Evolutionary conservation across 768 basidiomycete species (phyloP), one percentile per base, ranked within the genome.

Genomic region (Auricularia sp.): DNA sequence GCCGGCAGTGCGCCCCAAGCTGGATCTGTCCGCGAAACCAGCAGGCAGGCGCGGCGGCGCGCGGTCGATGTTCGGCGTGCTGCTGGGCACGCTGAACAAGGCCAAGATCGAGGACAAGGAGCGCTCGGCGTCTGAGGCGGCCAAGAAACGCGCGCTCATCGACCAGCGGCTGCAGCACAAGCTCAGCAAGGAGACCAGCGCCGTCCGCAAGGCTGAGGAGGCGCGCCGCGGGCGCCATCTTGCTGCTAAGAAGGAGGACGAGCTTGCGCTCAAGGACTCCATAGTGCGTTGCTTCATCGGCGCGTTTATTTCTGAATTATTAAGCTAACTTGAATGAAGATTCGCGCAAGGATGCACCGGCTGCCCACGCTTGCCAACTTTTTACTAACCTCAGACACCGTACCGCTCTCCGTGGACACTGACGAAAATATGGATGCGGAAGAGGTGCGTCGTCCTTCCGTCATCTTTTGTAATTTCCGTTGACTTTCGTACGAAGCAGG

Each of bases 101-200:
- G 91, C 91, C 68, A 91, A 91, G 78, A 86, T 83, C 68, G 90
- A 93, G 78, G 90, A 91, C 74, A 87, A 88, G 72, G 85, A 89
- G 79, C 80, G 90, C 66, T 90, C 81, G 72, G 86, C 87, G n/a
- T 91, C 89, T 74, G 90, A 93, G 70, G 89, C 90, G 70, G 90
- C 90, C 1, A 91, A 88, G 79, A 91, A 91, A 76, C 80, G 90
- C 68, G 88, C 90, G 68, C 71, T 88, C 72, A 88, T 88, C 72
- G 90, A 93, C 73, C 86, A 90, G 74, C 86, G 89, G 78, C 81
- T 93, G 78, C 90, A 91, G 80, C 81, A 80, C 78, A 92, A 90
- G 77, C 82, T 93, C 67, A 82, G 84, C 73, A 88, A 86, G 81
- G 91, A 93, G 74, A 90, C 87, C 80, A 90, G 90, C 75, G 81